Percentiles rank a stretch among this genome's conserved stretches.
phyloP scores from a whole-genome alignment of 2,329 filamentous ascomycete genomes.

The Dothidotthia symphoricarpi region DNA sequence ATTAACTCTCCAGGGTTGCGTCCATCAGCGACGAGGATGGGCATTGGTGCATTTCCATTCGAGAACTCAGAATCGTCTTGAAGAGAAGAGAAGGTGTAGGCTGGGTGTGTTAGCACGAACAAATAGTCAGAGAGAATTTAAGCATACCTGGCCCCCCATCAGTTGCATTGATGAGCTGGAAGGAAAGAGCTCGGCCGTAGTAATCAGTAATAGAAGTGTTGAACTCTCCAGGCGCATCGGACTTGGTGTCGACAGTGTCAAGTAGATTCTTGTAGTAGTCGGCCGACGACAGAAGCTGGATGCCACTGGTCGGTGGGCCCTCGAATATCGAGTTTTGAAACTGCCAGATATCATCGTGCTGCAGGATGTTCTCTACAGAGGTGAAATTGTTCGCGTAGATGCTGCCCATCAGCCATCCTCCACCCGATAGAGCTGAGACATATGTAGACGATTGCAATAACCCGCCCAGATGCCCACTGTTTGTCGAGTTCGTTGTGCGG shows the following conservation, averaged over 20 bases:
- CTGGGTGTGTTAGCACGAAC: conserved; percentile 56
- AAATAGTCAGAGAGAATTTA: conserved; percentile 70
- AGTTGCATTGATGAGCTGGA: conserved; percentile 75
- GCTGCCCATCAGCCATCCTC: conserved; percentile 81
- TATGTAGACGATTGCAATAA: conserved; percentile 80
- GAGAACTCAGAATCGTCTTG: conserved; percentile 62
- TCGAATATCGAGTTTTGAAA: conserved; percentile 62
- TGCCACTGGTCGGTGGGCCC: conserved; percentile 52
- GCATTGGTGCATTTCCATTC: conserved; percentile 65
- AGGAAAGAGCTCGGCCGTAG: conserved; percentile 81
- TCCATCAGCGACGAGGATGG: conserved; percentile 69
- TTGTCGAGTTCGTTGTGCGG: conserved; percentile 63
- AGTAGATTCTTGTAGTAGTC: conserved; percentile 64
- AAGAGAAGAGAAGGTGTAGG: conserved; percentile 81
- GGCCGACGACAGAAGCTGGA: conserved; percentile 56
- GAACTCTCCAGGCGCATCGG: conserved; percentile 53
- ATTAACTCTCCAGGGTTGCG: conserved; percentile 61
- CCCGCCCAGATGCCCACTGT: conserved; percentile 70
- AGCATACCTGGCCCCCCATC: conserved; percentile 62
- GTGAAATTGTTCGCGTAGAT: conserved; percentile 77
- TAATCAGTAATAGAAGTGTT: conserved; percentile 76
- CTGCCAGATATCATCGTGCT: conserved; percentile 57
- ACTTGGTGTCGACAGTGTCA: conserved; percentile 60
- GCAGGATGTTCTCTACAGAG: conserved; percentile 58
- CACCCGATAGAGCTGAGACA: conserved; percentile 75